Evolutionary conservation across 2,329 filamentous ascomycete species (phyloP).

Genomic region (Colletotrichum chrysophilum): DNA sequence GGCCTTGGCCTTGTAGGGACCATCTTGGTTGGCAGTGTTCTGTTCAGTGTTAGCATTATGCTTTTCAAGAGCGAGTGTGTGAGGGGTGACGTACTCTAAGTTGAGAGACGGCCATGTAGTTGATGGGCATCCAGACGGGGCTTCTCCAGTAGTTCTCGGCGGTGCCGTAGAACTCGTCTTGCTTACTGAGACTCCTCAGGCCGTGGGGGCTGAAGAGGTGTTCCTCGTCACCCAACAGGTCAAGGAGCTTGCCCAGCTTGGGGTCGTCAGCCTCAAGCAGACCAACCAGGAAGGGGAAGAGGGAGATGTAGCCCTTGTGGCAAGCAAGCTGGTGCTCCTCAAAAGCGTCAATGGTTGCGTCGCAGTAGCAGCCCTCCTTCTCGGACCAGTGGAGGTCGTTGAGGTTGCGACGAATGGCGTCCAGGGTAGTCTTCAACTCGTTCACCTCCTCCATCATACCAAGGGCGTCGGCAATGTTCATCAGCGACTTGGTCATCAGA

Average conservation of each 20-base stretch:
- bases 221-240: conserved; percentile 79
- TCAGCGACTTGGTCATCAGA: conserved; percentile 89
- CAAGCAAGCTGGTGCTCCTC: conserved; percentile 91
- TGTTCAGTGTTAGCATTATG: conserved; percentile 30
- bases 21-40: conserved; percentile 69
- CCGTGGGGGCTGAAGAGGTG: conserved; percentile 91
- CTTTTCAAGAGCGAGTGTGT: background rate
- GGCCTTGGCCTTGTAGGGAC: conserved; percentile 73
- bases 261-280: conserved; percentile 76
- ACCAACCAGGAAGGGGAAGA: conserved; percentile 91
- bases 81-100: conserved; percentile 67
- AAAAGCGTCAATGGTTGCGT: conserved; percentile 93
- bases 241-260: conserved; percentile 75
- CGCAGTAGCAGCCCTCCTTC: conserved; percentile 83
- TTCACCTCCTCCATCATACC: conserved; percentile 76
- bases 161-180: conserved; percentile 83
- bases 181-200: conserved; percentile 87
- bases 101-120: conserved; percentile 83
- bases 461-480: conserved; percentile 79
- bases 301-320: conserved; percentile 94
- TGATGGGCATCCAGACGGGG: conserved; percentile 95
- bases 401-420: conserved; percentile 83
- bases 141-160: conserved; percentile 97
- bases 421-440: conserved; percentile 73
- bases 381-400: conserved; percentile 94